Evolutionary conservation across 371 early-diverging fungal genomes (phyloP).

Genomic region (Actinomortierella wolfii): DNA sequence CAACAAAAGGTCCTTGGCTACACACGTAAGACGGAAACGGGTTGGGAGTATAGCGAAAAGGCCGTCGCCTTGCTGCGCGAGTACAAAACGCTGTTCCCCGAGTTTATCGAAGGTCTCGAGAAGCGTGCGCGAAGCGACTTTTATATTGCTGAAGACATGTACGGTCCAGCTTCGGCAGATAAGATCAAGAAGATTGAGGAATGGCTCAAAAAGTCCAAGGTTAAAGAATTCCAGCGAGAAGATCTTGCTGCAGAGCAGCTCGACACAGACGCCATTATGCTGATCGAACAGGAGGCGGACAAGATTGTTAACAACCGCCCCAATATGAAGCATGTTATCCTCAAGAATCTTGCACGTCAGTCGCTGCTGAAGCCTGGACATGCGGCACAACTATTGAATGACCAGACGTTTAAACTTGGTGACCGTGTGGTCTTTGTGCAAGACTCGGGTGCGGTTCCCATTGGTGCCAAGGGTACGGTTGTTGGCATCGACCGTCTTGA

Average conservation of each 20-base stretch:
- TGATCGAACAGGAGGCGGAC: constrained; percentile 61
- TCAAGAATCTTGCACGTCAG: constrained; percentile 56
- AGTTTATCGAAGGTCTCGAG: constrained; percentile 71
- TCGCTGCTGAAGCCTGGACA: constrained; percentile 80
- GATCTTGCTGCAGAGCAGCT: constrained; percentile 70
- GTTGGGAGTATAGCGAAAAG: constrained; percentile 86
- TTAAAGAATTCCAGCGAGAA: constrained; percentile 69
- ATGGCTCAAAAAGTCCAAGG: constrained; percentile 70
- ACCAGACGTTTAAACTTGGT: constrained; percentile 85
- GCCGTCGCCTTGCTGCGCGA: constrained; percentile 75
- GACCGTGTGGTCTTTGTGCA: constrained; percentile 85
- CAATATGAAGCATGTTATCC: constrained; percentile 54
- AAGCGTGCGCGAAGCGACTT: constrained; percentile 42
- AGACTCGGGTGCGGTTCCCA: constrained; percentile 79
- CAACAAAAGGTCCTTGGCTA: constrained; percentile 87
- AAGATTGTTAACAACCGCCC: constrained; percentile 47
- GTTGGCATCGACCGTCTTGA: constrained; percentile 75
- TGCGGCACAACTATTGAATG: constrained; percentile 67
- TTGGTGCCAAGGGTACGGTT: constrained; percentile 84
- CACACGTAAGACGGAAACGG: constrained; percentile 71
- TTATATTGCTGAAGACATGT: constrained; percentile 63
- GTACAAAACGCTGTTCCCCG: constrained; percentile 75
- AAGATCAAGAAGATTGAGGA: constrained; percentile 61
- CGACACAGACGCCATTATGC: constrained; percentile 59
- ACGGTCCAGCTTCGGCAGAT: constrained; percentile 47